Base-by-base conservation (phyloP, 1,284 basidiomycete genomes). In the Cutaneotrichosporon sp. region DNA sequence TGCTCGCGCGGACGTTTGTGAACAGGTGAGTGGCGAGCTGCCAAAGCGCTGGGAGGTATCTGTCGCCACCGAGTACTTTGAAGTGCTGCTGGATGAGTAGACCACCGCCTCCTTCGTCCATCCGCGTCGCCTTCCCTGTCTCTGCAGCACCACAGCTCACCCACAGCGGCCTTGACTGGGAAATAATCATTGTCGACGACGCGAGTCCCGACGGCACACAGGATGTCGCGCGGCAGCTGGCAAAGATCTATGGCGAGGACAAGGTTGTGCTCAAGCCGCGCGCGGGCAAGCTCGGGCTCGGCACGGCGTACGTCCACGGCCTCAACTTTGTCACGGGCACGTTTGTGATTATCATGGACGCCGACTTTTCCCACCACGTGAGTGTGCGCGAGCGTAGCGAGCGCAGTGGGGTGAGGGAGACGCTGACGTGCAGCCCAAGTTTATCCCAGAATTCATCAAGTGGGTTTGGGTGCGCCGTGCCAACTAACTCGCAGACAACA, bases 261-360 rank as follows among this genome's bases (percentile, higher is more conserved):
- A 84, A 83, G 68, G 84, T 94, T 60, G 87, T 90, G 15, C 74
- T 93, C 44, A 88, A 83, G 76, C 89, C 90, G 36, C 83, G 90
- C 62, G 79, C 88, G 8, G 90, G 90, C 46, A 93, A 93, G 75
- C 81, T 93, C 3, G 90, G 90, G 40, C 81, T 93, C 37, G 90
- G 90, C 86, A 92, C 90, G 14, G 90, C 90, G 18, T 94, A 94
- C 71, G 88, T 93, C 48, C 87, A 94, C 70, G 90, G 90, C 12
- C 78, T 94, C 49, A 85, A 88, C 64, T 89, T 86, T 69, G 87
- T 85, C 67, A 84, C 86, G 0, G 90, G 90, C n/a, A 88, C 89
- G 73, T 94, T 91, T 76, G 88, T 92, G 34, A 88, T 93, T 67
- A 93, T 94, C 73, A 94, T 94, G 90, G 90, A 94, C 67, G 90